These are phyloP conservation scores for Hymenoscyphus linearis DNA, from an alignment of 2,329 filamentous ascomycete genomes.

Conservation along the genomic window DNA sequence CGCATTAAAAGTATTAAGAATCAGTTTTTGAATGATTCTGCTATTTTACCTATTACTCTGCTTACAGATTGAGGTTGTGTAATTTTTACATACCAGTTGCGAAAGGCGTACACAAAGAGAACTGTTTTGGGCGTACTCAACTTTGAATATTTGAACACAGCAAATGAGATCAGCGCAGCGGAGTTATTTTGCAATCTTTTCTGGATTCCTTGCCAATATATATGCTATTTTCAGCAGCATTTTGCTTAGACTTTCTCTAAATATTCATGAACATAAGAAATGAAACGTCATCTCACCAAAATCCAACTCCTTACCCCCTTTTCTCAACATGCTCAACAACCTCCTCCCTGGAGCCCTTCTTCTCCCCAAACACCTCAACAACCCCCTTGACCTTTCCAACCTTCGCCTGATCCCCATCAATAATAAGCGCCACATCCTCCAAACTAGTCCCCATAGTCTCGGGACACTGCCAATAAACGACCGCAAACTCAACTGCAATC, in stretches of 20 bases:
- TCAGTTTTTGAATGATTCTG: no score
- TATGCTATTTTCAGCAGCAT: neutral
- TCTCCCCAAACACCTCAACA: constrained; percentile 8
- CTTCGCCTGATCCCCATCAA: constrained; percentile 55
- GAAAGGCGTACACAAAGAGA: no score
- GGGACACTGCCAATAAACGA: constrained; percentile 52
- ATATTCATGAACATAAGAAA: neutral
- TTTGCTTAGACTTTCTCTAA: neutral
- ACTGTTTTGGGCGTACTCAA: no score
- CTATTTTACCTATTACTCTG: no score
- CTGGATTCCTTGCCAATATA: neutral
- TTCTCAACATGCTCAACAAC: neutral
- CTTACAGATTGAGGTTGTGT: no score
- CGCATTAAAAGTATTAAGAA: no score
- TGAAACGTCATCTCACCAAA: neutral
- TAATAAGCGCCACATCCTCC: constrained; percentile 47
- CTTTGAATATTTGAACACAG: no score
- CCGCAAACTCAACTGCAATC: constrained; percentile 53
- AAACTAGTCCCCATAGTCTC: constrained; percentile 19
- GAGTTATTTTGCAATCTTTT: neutral
- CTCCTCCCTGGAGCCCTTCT: neutral
- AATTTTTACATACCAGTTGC: no score
- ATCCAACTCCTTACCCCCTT: neutral
- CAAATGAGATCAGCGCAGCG: no score
- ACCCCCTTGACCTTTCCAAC: constrained; percentile 14